phyloP scores from a whole-genome alignment of 768 basidiomycete genomes.

The Cystofilobasidium macerans region DNA sequence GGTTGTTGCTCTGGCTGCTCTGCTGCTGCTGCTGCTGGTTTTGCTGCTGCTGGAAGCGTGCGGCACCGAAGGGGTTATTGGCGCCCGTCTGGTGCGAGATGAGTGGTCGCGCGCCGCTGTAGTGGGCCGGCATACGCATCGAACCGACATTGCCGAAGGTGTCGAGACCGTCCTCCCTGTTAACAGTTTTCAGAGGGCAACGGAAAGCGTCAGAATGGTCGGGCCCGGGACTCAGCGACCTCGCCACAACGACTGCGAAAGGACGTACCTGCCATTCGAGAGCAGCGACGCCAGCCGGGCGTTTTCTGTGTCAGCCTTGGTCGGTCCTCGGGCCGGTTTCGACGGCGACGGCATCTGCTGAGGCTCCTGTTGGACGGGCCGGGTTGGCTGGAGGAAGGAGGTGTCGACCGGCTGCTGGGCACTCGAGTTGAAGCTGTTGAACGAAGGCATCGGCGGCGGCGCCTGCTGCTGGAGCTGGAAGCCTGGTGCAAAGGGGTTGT shows the following conservation, averaged over 20 bases:
- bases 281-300: conserved; percentile 66
- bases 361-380: background rate
- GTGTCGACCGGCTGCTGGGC: conserved; percentile 25
- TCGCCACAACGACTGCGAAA: too few species aligned
- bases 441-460: conserved; percentile 41
- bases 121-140: conserved; percentile 53
- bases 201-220: too few species aligned
- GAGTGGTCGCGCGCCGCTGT: conserved; percentile 28
- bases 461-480: conserved; percentile 29
- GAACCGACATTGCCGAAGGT: conserved; percentile 85
- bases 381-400: background rate
- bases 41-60: conserved; percentile 43
- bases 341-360: conserved; percentile 40
- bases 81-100: conserved; percentile 35
- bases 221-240: too few species aligned
- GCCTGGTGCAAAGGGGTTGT: conserved; percentile 80
- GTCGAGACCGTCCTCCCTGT: conserved; percentile 74
- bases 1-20: conserved; percentile 36
- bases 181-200: too few species aligned
- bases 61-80: conserved; percentile 38
- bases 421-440: conserved; percentile 36
- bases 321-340: conserved; percentile 35
- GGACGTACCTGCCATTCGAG: conserved; percentile 51
- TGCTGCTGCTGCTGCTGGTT: conserved; percentile 41
- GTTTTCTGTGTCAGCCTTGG: conserved; percentile 54